Conservation (phyloP, 768 basidiomycete genomes). For the Neoboletus magnificus region DNA sequence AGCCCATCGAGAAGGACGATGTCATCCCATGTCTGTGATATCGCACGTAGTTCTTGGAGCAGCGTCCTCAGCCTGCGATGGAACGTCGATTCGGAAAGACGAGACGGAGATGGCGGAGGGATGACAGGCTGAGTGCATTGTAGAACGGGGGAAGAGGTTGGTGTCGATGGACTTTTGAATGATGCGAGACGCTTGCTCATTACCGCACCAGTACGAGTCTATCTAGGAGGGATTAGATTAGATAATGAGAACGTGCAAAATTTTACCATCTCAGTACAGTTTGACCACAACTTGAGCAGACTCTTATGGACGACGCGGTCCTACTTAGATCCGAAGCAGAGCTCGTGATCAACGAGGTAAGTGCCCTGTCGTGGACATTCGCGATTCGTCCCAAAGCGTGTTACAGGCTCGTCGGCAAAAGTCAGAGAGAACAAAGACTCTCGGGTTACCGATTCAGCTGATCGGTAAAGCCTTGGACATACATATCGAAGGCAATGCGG, state of each 20-base stretch:
- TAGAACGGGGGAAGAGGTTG: conserved; percentile 60
- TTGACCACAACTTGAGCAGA: background rate
- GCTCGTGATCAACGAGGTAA: conserved; percentile 29
- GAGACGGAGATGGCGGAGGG: conserved; percentile 41
- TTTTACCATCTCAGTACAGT: no score
- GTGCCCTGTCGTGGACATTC: background rate
- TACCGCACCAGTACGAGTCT: no score
- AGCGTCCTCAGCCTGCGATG: conserved; percentile 73
- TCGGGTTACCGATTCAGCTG: conserved; percentile 80
- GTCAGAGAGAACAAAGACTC: conserved; percentile 59
- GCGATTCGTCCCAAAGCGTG: background rate
- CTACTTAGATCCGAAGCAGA: conserved; percentile 32
- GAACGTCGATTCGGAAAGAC: conserved; percentile 62
- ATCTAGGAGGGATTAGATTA: conserved; percentile 20
- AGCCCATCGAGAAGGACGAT: conserved; percentile 76
- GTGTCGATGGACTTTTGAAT: conserved; percentile 77
- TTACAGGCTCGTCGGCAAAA: conserved; percentile 69
- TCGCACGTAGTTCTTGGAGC: conserved; percentile 62
- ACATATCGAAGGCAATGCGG: conserved; percentile 57
- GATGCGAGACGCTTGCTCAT: conserved; percentile 65
- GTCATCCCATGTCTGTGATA: conserved; percentile 78
- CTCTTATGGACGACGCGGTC: conserved; percentile 26
- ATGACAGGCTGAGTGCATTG: conserved; percentile 36
- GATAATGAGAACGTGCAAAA: conserved; percentile 10
- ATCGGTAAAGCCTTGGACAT: conserved; percentile 72